Percentiles rank a stretch among this genome's conserved stretches.
Evolutionary conservation across 176 grass and related monocot genomes (phyloP).

Genomic region (Carex pumila): DNA sequence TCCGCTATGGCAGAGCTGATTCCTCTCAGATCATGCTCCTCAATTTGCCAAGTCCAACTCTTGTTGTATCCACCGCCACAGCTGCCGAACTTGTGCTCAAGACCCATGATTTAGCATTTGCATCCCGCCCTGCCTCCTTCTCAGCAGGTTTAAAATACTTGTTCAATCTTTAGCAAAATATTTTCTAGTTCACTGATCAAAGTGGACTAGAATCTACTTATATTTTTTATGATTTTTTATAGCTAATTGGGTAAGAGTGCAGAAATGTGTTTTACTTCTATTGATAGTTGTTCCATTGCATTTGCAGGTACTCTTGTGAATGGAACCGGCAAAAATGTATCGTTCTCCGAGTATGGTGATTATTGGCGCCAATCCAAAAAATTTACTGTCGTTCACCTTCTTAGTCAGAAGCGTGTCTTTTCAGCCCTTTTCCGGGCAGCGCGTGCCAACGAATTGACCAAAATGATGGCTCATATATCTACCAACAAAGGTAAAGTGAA

Average conservation of each 20-base stretch:
- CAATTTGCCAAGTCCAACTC: slow-evolving; percentile 26
- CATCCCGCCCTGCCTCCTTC: slow-evolving; percentile 38
- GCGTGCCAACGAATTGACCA: slow-evolving; percentile 27
- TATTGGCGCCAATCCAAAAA: slow-evolving; percentile 53
- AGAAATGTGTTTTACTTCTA: background rate
- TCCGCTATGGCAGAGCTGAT: slow-evolving; percentile 21
- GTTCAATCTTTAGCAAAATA: background rate
- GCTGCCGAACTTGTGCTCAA: slow-evolving; percentile 38
- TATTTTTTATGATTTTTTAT: background rate
- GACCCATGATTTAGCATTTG: slow-evolving; percentile 63
- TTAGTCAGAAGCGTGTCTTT: slow-evolving; percentile 33
- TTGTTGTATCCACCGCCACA: slow-evolving; percentile 43
- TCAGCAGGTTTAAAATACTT: background rate
- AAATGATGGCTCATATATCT: slow-evolving; percentile 10
- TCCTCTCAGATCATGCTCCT: slow-evolving; percentile 32
- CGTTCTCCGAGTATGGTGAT: slow-evolving; percentile 51
- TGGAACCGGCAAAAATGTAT: slow-evolving; percentile 28
- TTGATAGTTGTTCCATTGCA: background rate
- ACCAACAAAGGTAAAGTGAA: slow-evolving; percentile 19
- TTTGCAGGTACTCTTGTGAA: slow-evolving; percentile 14
- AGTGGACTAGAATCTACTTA: background rate
- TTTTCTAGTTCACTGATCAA: background rate
- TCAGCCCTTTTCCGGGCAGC: slow-evolving; percentile 32
- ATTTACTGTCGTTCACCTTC: slow-evolving; percentile 51
- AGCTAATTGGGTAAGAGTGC: background rate